Evolutionary conservation across 768 basidiomycete species (phyloP), one percentile per base, ranked within the genome.

Genomic region (Suillus fuscotomentosus): DNA sequence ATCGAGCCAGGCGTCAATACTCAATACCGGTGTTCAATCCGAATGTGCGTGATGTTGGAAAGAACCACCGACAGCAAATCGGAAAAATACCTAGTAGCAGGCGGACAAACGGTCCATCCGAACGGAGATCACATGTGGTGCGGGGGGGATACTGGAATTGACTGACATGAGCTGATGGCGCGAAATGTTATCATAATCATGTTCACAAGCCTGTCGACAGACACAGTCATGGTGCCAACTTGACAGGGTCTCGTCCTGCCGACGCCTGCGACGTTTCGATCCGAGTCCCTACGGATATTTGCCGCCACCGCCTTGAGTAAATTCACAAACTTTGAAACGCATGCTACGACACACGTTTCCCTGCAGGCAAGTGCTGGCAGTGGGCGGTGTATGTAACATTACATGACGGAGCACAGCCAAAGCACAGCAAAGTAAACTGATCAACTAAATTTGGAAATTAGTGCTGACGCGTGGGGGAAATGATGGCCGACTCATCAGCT

Each of bases 1-100:
- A 61, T 57, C 22, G 62, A 45, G 39, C 62, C 27, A 39, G 22
- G 60, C 59, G 59, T 62, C n/a, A 39, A 38, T 17, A 10, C n/a
- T 62, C n/a, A 39, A 38, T 42, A 10, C 45, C 60, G 53, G 53
- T 61, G 31, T 56, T 39, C 31, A 57, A 22, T 27, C 54, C 24
- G 8, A 51, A 51, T 50, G 48, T 3, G 27, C 50, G 15, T n/a
- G 55, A n/a, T n/a, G 13, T 57, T 39, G 15, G 22, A 10, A 39
- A 39, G 22, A 57, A 24, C 15, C 56, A 39, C 14, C 38, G n/a
- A 15, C 2, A 50, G 24, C 14, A 27, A 27, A 27, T 38, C 10
- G 36, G 36, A 38, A 56, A n/a, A 55, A 22, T 13, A 22, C 47
- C 36, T 38, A 38, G 36, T 38, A 9, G 45, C n/a, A 48, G 22